Evolutionary conservation across 805 yeast species (phyloP), one percentile per base, ranked within the genome.

Genomic region (Millerago galiae): DNA sequence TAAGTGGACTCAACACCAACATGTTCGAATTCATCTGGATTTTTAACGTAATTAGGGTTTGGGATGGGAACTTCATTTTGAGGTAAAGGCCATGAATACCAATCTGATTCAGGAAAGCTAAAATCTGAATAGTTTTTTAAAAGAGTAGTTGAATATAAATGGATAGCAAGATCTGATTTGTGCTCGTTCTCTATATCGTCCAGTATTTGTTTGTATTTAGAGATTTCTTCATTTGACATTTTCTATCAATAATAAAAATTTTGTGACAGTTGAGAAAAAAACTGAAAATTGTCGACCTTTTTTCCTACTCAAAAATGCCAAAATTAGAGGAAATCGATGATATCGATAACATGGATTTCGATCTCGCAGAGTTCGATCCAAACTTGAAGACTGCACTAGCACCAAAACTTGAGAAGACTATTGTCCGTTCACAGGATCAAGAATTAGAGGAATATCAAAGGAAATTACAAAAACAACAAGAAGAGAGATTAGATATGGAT

Each of bases 331-430:
- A 83, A 53, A 79, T 84, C 44, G 95, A 86, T 50, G 90, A 83
- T 54, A 79, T 91, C 64, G 97, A 90, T 58, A 81, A 89, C 66
- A 71, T 88, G 79, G 96, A 91, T 55, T 83, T 87, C 85, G 96
- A 90, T 63, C 70, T 90, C 24, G 95, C 95, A 4, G 95, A 91
- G 66, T 83, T 88, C 49, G 97, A 89, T 62, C 89, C 82, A 18
- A 61, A 65, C 32, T 64, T 83, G 48, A 71, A 62, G 34, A 81
- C 91, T 0, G 85, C 91, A 8, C 64, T 83, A 17, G 90, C 90
- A 1, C 88, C 89, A 38, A 70, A 74, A 52, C 74, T 81, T 17
- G 72, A 73, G 48, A 83, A 87, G 30, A 62, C 69, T 1, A 69
- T 82, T 15, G 75, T 72, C 8, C 70, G 85, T 56, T 79, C 86